Conservation (phyloP, 2,329 filamentous ascomycete species). For the Hysterium pulicare region DNA sequence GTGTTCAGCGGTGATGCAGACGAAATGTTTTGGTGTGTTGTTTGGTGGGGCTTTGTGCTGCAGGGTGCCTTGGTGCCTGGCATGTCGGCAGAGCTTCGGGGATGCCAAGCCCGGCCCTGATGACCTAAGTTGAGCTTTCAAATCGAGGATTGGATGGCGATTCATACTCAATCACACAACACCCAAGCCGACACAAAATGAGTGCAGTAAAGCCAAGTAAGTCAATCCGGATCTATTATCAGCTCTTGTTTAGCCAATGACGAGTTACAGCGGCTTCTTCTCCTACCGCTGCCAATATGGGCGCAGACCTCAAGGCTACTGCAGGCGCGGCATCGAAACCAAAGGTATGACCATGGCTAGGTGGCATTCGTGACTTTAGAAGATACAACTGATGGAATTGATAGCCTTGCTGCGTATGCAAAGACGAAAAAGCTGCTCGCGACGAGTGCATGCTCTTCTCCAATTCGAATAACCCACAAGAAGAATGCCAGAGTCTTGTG, state of each 20-base stretch:
- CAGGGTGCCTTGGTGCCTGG: constrained; percentile 8
- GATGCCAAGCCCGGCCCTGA: constrained; percentile 25
- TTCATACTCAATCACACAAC: not conserved
- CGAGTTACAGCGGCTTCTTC: constrained; percentile 19
- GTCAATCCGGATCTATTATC: constrained; percentile 7
- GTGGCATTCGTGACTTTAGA: not conserved
- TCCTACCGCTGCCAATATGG: constrained; percentile 41
- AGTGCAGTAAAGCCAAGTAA: constrained; percentile 28
- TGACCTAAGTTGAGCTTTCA: too few relatives aligned
- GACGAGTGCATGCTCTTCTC: constrained; percentile 99
- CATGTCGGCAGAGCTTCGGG: constrained; percentile 13
- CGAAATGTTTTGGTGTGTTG: constrained; percentile 18
- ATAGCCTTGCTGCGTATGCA: constrained; percentile 97
- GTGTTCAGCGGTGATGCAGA: too few relatives aligned
- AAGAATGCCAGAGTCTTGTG: constrained; percentile 79
- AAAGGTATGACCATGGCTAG: constrained; percentile 33
- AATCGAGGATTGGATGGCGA: not conserved
- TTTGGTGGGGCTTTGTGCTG: constrained; percentile 28
- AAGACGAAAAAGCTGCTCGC: constrained; percentile 83
- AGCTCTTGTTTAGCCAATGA: not conserved
- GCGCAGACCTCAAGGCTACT: constrained; percentile 42
- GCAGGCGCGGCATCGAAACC: constrained; percentile 41
- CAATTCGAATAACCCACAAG: constrained; percentile 73
- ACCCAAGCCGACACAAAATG: constrained; percentile 21
- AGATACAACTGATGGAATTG: not conserved